Evolutionary conservation across 2,329 filamentous ascomycete genomes (phyloP).

Genomic region (Cladobotryum mycophilum): DNA sequence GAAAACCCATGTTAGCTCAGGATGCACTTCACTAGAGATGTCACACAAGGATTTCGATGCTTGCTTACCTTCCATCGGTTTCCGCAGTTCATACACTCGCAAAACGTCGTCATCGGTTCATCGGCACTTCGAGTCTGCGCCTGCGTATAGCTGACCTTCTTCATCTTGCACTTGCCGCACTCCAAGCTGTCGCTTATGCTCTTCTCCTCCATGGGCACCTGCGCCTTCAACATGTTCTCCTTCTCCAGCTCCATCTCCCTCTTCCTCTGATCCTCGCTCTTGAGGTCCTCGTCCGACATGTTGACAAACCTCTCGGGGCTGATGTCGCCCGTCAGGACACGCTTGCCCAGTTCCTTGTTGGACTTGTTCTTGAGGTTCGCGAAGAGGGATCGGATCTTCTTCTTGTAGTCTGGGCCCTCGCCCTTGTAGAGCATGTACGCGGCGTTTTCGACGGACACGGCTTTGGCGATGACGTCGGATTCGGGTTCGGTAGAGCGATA

Average conservation of each 20-base stretch:
- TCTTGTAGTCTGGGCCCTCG: slow-evolving; percentile 69
- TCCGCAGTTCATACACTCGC: slow-evolving; percentile 63
- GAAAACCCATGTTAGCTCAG: neutral
- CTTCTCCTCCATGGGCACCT: slow-evolving; percentile 88
- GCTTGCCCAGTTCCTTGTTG: slow-evolving; percentile 69
- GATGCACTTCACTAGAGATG: neutral
- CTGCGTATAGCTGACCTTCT: slow-evolving; percentile 92
- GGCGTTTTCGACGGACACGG: slow-evolving; percentile 77
- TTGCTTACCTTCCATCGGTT: slow-evolving; percentile 64
- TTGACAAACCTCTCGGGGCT: slow-evolving; percentile 65
- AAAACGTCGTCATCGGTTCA: slow-evolving; percentile 81
- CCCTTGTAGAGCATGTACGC: slow-evolving; percentile 65
- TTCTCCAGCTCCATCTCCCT: slow-evolving; percentile 71
- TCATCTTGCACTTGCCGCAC: slow-evolving; percentile 88
- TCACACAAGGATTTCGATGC: slow-evolving; percentile 16
- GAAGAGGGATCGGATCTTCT: slow-evolving; percentile 87
- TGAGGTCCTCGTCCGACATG: slow-evolving; percentile 88
- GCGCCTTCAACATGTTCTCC: slow-evolving; percentile 96
- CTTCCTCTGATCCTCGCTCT: slow-evolving; percentile 73
- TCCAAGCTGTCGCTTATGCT: slow-evolving; percentile 81
- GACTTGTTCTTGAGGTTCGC: slow-evolving; percentile 91
- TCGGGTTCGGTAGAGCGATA: slow-evolving; percentile 65
- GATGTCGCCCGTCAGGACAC: slow-evolving; percentile 71
- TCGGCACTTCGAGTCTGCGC: slow-evolving; percentile 93
- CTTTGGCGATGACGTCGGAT: slow-evolving; percentile 63